Evolutionary conservation across 1,139 yeast genomes (phyloP), one percentile per base, ranked within the genome.

Genomic region (Trichomonascaceae sp.): DNA sequence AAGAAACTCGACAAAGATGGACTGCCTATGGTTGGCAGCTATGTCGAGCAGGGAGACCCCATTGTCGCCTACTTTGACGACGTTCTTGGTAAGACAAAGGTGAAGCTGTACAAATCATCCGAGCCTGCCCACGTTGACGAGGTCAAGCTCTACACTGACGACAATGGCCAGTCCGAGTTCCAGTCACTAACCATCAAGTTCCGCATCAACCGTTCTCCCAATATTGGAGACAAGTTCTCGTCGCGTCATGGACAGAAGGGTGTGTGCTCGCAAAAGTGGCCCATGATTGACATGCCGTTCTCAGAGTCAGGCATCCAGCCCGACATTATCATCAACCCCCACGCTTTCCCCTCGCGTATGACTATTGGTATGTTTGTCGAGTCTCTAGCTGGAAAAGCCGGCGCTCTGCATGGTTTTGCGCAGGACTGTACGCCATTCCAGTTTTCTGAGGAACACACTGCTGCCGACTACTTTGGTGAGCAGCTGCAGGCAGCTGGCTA

Each of bases 341-440:
- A 89, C 57, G 98, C 97, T 46, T 89, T 89, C 87, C 98, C 98
- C 47, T 87, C 97, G 36, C 93, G 98, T 69, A 89, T 89, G 99
- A 89, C 99, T 16, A 89, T 89, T 60, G 99, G 98, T 65, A 89
- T 89, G 98, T 89, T 89, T 64, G 97, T 89, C 33, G 99, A 89
- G 62, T 79, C 93, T 38, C 64, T 89, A 42, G 98, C 98, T 13
- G 98, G 98, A 52, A 89, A 89, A 59, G 93, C 98, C 4, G 98
- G 98, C 57, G 95, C 96, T 8, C 64, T 92, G 53, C 98, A 89
- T 50, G 99, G 99, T 51, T 77, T 85, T 53, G 93, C 97, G 2
- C 97, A 89, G 52, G 98, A 89, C 54, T 75, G 94, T 28, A 89
- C 98, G 0, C 99, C 99, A 31, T 89, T 95, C 93, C 77, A 71